phyloP scores from a whole-genome alignment of 2,329 filamentous ascomycete species.

The Neocatenulostroma microsporum region DNA sequence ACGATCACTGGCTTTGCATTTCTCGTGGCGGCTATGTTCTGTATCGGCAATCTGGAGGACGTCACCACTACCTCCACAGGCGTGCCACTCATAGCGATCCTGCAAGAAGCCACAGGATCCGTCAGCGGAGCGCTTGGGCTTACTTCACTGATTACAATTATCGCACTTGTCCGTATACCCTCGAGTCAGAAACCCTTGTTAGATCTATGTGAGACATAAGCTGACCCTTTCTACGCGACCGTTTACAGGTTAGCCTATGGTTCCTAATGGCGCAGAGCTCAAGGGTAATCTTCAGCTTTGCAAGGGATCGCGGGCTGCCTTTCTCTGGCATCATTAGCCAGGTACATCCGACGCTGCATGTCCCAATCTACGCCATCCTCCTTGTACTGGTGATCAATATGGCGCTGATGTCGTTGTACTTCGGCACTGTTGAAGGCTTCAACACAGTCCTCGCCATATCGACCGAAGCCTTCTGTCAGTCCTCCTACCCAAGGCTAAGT shows the following conservation, averaged over 20 bases:
- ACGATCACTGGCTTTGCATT: constrained; percentile 7
- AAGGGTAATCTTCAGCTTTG: too few relatives aligned
- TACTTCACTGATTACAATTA: constrained; percentile 5
- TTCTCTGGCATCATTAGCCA: constrained; percentile 8
- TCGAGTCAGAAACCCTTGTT: too few relatives aligned
- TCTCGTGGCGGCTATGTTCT: constrained; percentile 7
- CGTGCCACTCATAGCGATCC: constrained; percentile 7
- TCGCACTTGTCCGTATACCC: constrained; percentile 10
- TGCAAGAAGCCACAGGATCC: constrained; percentile 6
- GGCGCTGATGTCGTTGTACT: too few relatives aligned
- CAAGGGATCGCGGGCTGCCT: constrained; percentile 13
- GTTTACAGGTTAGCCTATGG: too few relatives aligned
- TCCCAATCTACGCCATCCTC: too few relatives aligned
- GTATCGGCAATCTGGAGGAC: constrained; percentile 5
- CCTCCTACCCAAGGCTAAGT: neutral
- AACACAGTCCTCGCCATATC: constrained; percentile 26
- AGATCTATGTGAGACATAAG: too few relatives aligned
- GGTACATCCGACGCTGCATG: neutral
- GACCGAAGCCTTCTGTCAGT: constrained; percentile 44
- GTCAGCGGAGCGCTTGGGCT: constrained; percentile 6
- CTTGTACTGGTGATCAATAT: too few relatives aligned
- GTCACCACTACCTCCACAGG: neutral
- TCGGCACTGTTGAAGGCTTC: too few relatives aligned
- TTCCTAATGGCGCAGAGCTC: too few relatives aligned
- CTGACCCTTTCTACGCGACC: too few relatives aligned